A percentile compares a stretch with the other conserved stretches of the same genome.
These are phyloP conservation scores for Boletellus emodensis DNA, from an alignment of 768 basidiomycete species.

Conservation along the genomic window DNA sequence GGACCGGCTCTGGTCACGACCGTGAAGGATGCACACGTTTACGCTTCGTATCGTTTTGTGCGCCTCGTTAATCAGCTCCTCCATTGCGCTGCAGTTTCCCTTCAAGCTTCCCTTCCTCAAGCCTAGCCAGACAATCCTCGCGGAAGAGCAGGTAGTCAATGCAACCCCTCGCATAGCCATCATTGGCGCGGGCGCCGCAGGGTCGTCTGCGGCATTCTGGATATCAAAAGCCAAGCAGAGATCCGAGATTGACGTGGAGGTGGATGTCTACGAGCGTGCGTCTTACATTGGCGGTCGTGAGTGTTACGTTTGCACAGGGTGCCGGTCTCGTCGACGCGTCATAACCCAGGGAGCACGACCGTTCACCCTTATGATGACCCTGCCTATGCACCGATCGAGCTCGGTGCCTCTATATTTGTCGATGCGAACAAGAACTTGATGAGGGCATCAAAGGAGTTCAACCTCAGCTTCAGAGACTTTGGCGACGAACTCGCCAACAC, in stretches of 20 bases:
- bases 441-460: constrained; percentile 79
- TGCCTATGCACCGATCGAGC: constrained; percentile 61
- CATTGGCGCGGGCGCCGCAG: constrained; percentile 87
- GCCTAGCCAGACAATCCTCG: constrained; percentile 23
- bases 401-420: constrained; percentile 89
- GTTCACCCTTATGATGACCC: constrained; percentile 68
- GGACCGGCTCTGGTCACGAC: no score
- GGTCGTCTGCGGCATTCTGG: constrained; percentile 82
- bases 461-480: constrained; percentile 53
- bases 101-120: constrained; percentile 58
- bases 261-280: constrained; percentile 81
- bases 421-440: constrained; percentile 63
- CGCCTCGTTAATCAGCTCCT: constrained; percentile 20
- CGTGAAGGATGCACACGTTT: constrained; percentile 6
- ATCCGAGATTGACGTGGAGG: constrained; percentile 61
- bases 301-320: constrained; percentile 31
- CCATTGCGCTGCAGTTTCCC: constrained; percentile 41
- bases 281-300: constrained; percentile 81
- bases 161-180: constrained; percentile 65
- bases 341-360: constrained; percentile 61
- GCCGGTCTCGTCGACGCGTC: constrained; percentile 1
- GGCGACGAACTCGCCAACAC: constrained; percentile 44
- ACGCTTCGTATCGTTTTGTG: constrained; percentile 14
- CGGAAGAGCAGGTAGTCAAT: constrained; percentile 18
- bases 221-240: constrained; percentile 74